A percentile compares a stretch with the other conserved stretches of the same genome.
Evolutionary conservation across 1,284 basidiomycete species (phyloP).

Genomic region (Cutaneotrichosporon arboriforme): DNA sequence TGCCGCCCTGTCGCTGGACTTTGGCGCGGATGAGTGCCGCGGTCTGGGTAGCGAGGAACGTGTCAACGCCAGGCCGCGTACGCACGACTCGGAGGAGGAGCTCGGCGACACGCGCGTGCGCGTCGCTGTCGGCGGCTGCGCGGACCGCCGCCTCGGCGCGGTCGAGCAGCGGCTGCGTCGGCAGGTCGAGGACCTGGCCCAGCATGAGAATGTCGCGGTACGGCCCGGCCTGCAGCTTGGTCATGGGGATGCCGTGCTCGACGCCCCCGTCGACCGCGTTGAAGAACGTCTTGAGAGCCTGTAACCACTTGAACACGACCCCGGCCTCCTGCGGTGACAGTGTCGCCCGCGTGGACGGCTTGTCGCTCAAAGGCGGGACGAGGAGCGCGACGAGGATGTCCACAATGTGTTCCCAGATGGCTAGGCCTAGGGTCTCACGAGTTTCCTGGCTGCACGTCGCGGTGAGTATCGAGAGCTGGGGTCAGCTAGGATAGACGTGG

Average conservation of each 20-base stretch:
- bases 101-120: slow-evolving; percentile 43
- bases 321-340: slow-evolving; percentile 32
- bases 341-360: slow-evolving; percentile 18
- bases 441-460: slow-evolving; percentile 31
- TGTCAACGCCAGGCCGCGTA: slow-evolving; percentile 34
- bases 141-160: slow-evolving; percentile 39
- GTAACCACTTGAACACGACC: slow-evolving; percentile 47
- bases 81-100: slow-evolving; percentile 42
- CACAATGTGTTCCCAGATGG: slow-evolving; percentile 39
- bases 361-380: slow-evolving; percentile 43
- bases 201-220: slow-evolving; percentile 46
- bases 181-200: slow-evolving; percentile 46
- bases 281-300: slow-evolving; percentile 45
- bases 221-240: slow-evolving; percentile 29
- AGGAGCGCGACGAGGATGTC: slow-evolving; percentile 42
- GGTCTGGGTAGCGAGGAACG: slow-evolving; percentile 24
- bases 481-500: background rate
- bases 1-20: background rate
- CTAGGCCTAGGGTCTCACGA: slow-evolving; percentile 29
- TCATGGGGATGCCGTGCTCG: slow-evolving; percentile 43
- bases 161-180: slow-evolving; percentile 37
- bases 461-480: slow-evolving; percentile 42
- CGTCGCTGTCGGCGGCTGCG: slow-evolving; percentile 20
- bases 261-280: slow-evolving; percentile 41
- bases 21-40: slow-evolving; percentile 4